Conservation (phyloP, 2,329 filamentous ascomycete genomes). For the Arthrobotrys conoides region DNA sequence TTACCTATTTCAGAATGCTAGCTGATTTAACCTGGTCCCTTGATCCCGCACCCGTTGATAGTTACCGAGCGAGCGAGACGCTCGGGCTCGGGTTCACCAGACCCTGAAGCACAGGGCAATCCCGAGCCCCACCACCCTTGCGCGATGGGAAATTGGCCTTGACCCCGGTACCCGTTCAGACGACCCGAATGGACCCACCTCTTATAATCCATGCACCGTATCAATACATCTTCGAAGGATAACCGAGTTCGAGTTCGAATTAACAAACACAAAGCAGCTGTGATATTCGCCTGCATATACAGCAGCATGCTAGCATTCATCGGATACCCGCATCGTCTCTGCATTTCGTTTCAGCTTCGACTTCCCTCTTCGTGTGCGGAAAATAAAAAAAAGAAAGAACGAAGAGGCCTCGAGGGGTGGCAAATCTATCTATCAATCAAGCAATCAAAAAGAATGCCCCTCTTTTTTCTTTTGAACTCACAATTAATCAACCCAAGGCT, state of each 20-base stretch:
- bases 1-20: too few species aligned
- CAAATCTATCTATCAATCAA: background rate
- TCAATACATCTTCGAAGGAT: too few species aligned
- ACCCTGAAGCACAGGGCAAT: conserved; percentile 2
- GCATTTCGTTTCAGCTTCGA: background rate
- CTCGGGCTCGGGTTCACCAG: background rate
- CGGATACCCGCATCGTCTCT: background rate
- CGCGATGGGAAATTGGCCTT: too few species aligned
- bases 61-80: background rate
- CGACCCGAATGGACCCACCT: too few species aligned
- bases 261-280: background rate
- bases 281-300: background rate
- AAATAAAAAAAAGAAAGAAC: background rate
- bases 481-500: too few species aligned
- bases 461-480: background rate
- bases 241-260: too few species aligned
- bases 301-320: background rate
- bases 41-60: background rate
- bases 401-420: background rate
- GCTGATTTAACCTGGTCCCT: too few species aligned
- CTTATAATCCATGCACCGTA: too few species aligned
- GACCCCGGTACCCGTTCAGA: too few species aligned
- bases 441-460: background rate
- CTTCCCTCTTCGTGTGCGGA: background rate
- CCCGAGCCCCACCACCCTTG: background rate